These are phyloP conservation scores for Spizellomyces sp. DNA, from an alignment of 192 early-diverging fungal species.

Conservation along the genomic window DNA sequence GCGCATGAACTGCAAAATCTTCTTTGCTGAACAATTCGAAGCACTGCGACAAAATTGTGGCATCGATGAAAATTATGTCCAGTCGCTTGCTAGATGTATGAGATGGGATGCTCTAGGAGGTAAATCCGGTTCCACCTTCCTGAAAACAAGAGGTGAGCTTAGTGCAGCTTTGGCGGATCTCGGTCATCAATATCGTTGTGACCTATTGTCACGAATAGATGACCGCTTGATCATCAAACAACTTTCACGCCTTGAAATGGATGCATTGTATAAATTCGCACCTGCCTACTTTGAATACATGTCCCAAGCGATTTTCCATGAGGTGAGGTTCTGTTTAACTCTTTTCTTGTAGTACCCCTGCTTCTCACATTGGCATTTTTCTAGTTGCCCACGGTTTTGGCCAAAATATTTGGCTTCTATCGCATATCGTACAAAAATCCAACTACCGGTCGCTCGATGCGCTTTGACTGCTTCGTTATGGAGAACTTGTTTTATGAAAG, in stretches of 20 bases:
- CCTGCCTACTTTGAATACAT: slow-evolving; percentile 89
- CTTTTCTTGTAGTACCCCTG: neutral
- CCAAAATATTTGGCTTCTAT: slow-evolving; percentile 93
- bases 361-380: slow-evolving; percentile 10
- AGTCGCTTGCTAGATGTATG: slow-evolving; percentile 85
- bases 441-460: slow-evolving; percentile 75
- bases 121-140: slow-evolving; percentile 88
- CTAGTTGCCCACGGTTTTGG: slow-evolving; percentile 80
- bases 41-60: slow-evolving; percentile 81
- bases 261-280: slow-evolving; percentile 87
- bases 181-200: neutral
- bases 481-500: slow-evolving; percentile 94
- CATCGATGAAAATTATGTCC: slow-evolving; percentile 79
- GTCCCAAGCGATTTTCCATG: slow-evolving; percentile 76
- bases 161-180: too few relatives aligned
- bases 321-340: slow-evolving; percentile 47
- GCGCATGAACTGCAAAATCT: slow-evolving; percentile 85
- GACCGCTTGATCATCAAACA: slow-evolving; percentile 92
- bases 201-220: slow-evolving; percentile 47
- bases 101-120: slow-evolving; percentile 84
- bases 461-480: slow-evolving; percentile 94
- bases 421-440: slow-evolving; percentile 86
- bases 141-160: slow-evolving; percentile 73
- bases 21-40: slow-evolving; percentile 92
- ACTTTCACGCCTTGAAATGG: slow-evolving; percentile 79